Evolutionary conservation across 169 alveolate species (phyloP), one percentile per base, ranked within the genome.

Genomic region (Plasmodium ovale): DNA sequence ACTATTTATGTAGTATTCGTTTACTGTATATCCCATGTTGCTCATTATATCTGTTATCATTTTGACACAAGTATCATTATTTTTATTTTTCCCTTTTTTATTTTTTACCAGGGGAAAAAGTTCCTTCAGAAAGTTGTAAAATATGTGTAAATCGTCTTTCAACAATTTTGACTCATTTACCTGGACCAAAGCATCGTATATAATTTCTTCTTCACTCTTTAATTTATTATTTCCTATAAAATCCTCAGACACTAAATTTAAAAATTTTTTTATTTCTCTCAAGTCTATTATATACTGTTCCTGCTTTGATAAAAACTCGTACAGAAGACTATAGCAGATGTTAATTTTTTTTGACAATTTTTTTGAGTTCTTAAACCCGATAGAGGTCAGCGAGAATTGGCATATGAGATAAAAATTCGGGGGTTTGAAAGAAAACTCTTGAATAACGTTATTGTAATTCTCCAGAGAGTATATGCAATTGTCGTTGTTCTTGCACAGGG

Each of bases 211-310:
- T 69, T 85, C 91, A 39, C 74, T 68, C 58, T 85, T 85, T 23
- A 49, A 27, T 44, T 47, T 77, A 44, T 44, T 77, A 49, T 77
- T 77, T 44, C 14, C 16, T 49, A 62, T 77, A 62, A 77, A 77
- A 39, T 77, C 88, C 25, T 77, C 72, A 6, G 88, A 77, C 39
- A 77, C 88, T 64, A 77, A 54, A 64, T 94, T 97, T n/a, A 98
- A 93, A 23, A 98, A 98, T 51, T 97, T 93, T 93, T 98, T 98
- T 73, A 98, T 94, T 10, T 99, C 99, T 69, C 99, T 94, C 35
- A 99, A 94, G 31, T 99, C 99, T 72, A 98, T 98, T 92, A 98
- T 99, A 94, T 98, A 99, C 84, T 98, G 99, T 33, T 98, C 97
- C 91, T 98, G 99, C 16, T 95, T 92, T 21, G 99, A 96, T 29